These are phyloP conservation scores for Cadophora sp. DNA, from an alignment of 2,329 filamentous ascomycete species.

Conservation along the genomic window DNA sequence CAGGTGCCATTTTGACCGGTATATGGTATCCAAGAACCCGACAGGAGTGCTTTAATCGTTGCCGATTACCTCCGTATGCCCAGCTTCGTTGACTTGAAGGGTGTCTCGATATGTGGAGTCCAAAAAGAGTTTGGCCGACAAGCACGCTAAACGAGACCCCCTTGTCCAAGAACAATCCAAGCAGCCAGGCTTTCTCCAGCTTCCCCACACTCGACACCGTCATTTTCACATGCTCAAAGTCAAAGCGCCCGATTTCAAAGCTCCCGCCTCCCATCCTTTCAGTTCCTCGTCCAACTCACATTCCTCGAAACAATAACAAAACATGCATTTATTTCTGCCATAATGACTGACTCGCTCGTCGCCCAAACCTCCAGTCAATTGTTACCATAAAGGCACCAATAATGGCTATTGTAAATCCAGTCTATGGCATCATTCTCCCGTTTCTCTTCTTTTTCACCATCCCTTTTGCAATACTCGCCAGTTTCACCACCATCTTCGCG, in stretches of 20 bases:
- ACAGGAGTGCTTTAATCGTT: neutral
- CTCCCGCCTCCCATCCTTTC: neutral
- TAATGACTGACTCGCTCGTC: neutral
- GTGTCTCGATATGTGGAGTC: neutral
- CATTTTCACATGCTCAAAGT: neutral
- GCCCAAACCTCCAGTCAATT: neutral
- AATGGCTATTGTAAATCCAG: conserved; percentile 61
- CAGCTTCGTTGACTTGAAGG: conserved; percentile 3
- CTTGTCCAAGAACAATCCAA: neutral
- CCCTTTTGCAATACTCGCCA: conserved; percentile 67
- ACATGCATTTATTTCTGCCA: neutral
- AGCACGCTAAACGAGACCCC: neutral
- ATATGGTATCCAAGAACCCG: neutral
- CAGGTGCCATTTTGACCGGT: conserved; percentile 6
- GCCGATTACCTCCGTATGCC: neutral
- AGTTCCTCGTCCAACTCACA: neutral
- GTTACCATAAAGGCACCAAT: conserved; percentile 16
- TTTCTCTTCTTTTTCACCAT: conserved; percentile 67
- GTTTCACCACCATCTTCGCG: conserved; percentile 67
- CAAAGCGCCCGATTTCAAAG: neutral
- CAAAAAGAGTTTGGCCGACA: conserved; percentile 4
- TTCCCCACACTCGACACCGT: conserved; percentile 6
- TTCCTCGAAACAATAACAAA: neutral
- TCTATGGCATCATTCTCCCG: conserved; percentile 64
- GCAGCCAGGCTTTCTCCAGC: conserved; percentile 9